Evolutionary conservation across 192 early-diverging fungal species (phyloP).

Genomic region (Linnemannia hyalina): DNA sequence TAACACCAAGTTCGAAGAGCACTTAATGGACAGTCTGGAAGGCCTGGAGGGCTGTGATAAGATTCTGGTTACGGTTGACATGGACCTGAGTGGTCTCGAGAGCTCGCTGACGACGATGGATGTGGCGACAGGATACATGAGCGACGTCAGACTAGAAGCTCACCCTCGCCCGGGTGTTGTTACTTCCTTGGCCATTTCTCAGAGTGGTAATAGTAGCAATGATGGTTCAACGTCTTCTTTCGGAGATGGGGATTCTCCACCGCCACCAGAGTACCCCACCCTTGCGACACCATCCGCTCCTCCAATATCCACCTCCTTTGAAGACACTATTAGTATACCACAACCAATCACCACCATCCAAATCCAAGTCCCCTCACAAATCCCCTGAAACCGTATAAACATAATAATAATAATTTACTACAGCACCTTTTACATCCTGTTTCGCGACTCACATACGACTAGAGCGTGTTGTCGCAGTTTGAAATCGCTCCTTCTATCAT

Average conservation of each 20-base stretch:
- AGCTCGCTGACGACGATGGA: neutral
- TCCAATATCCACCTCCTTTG: neutral
- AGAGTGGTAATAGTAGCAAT: neutral
- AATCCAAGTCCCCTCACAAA: too few relatives aligned
- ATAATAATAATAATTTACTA: too few relatives aligned
- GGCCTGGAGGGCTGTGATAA: neutral
- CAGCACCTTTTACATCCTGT: too few relatives aligned
- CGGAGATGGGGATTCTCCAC: neutral
- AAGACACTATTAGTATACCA: neutral
- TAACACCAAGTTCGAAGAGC: neutral
- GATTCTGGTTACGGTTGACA: neutral
- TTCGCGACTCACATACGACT: too few relatives aligned
- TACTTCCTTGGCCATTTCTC: neutral
- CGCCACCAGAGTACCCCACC: neutral
- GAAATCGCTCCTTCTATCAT: too few relatives aligned
- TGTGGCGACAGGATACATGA: neutral
- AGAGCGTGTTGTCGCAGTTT: too few relatives aligned
- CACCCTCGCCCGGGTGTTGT: neutral
- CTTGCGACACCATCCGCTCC: neutral
- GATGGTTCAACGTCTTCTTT: neutral
- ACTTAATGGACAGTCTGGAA: neutral
- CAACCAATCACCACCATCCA: too few relatives aligned
- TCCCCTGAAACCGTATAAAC: too few relatives aligned
- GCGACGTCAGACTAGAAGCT: neutral
- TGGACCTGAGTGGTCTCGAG: neutral